These are phyloP conservation scores for Starmerella cellae DNA, from an alignment of 805 yeast genomes.

Conservation along the genomic window DNA sequence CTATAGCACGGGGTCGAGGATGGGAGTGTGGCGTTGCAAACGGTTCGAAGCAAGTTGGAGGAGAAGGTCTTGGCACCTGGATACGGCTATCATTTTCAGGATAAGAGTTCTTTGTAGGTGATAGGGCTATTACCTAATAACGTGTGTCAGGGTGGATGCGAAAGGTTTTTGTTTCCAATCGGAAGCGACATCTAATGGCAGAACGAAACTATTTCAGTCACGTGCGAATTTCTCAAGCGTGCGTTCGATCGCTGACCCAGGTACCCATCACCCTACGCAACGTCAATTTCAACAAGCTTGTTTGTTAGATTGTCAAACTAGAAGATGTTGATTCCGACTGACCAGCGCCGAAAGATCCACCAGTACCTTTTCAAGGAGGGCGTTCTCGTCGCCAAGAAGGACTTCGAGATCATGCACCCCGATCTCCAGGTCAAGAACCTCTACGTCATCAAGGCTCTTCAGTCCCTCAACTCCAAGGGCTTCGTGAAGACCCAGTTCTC, in stretches of 20 bases:
- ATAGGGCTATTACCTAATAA: neutral
- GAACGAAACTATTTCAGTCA: neutral
- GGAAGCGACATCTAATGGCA: neutral
- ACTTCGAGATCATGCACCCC: constrained; percentile 95
- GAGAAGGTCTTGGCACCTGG: too few relatives aligned
- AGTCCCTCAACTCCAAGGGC: constrained; percentile 97
- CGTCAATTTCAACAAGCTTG: neutral
- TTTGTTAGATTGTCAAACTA: constrained; percentile 1
- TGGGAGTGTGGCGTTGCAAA: too few relatives aligned
- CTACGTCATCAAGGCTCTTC: constrained; percentile 96
- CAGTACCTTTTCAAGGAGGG: constrained; percentile 99
- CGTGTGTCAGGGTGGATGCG: too few relatives aligned
- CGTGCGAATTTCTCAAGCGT: neutral
- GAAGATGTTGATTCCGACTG: constrained; percentile 94
- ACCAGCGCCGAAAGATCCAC: constrained; percentile 99
- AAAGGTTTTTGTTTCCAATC: too few relatives aligned
- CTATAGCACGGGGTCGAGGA: too few relatives aligned
- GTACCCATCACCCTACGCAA: neutral
- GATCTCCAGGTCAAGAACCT: constrained; percentile 97
- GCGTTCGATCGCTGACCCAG: neutral
- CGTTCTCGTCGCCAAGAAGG: constrained; percentile 99
- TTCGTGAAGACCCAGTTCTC: constrained; percentile 99
- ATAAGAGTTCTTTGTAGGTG: too few relatives aligned
- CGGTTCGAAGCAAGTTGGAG: too few relatives aligned
- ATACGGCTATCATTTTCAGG: too few relatives aligned